A percentile compares a stretch with the other conserved stretches of the same genome.
These are phyloP conservation scores for Spathaspora hagerdaliae DNA, from an alignment of 805 yeast species.

Conservation along the genomic window DNA sequence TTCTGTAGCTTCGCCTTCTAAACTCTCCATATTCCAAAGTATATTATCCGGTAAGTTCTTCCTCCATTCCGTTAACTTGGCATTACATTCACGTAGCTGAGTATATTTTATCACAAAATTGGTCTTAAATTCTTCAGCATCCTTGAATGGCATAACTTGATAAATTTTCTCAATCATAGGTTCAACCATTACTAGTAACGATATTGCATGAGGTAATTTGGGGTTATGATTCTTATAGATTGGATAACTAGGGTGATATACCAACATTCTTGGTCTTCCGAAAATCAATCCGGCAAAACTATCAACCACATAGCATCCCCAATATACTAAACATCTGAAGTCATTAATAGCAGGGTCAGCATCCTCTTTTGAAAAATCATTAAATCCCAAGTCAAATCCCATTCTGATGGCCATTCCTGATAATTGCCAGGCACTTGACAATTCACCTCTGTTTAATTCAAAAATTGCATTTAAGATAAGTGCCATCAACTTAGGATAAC, in stretches of 20 bases:
- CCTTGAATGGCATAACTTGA: slow-evolving; percentile 2
- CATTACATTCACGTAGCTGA: slow-evolving; percentile 1
- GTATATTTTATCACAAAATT: neutral
- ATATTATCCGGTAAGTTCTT: neutral
- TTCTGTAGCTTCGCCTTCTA: neutral
- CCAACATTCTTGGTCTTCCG: slow-evolving; percentile 4
- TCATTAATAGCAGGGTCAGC: neutral
- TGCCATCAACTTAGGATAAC: slow-evolving; percentile 1
- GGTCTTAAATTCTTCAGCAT: slow-evolving; percentile 2
- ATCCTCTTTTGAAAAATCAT: neutral
- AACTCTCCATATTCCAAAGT: neutral
- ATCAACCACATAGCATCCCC: slow-evolving; percentile 4
- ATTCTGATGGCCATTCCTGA: slow-evolving; percentile 4
- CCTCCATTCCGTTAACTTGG: neutral
- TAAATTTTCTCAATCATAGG: slow-evolving; percentile 3
- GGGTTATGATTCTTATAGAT: neutral
- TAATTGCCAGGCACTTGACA: slow-evolving; percentile 3
- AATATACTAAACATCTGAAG: neutral
- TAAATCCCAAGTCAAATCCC: slow-evolving; percentile 5
- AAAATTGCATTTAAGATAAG: neutral
- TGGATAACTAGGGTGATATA: neutral
- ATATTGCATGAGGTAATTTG: neutral
- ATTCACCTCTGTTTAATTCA: slow-evolving; percentile 3
- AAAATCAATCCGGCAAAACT: neutral
- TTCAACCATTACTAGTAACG: neutral